These are phyloP conservation scores for Apiospora pterosperma DNA, from an alignment of 2,329 filamentous ascomycete genomes.

Conservation along the genomic window DNA sequence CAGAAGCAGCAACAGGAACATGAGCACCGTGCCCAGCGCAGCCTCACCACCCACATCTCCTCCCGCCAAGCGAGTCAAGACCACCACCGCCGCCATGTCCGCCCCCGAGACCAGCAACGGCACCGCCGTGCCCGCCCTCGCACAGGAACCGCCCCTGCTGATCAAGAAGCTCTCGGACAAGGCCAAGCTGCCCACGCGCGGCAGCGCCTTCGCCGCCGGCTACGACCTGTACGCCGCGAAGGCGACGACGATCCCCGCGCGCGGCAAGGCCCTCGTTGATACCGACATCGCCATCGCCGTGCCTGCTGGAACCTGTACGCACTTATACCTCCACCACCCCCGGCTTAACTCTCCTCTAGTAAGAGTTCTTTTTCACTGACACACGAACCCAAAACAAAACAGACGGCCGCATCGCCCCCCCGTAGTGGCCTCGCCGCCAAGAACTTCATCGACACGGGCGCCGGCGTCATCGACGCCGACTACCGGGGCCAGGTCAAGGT, in stretches of 20 bases:
- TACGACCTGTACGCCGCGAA: constrained; percentile 88
- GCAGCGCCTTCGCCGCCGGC: constrained; percentile 84
- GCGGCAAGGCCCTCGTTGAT: constrained; percentile 82
- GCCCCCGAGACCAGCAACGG: constrained; percentile 13
- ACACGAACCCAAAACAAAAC: background rate
- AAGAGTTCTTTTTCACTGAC: background rate
- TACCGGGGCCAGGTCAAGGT: constrained; percentile 95
- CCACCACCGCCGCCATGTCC: constrained; percentile 34
- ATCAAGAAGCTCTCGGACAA: constrained; percentile 84
- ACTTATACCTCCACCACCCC: constrained; percentile 4
- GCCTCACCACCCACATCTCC: constrained; percentile 67
- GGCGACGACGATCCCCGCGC: constrained; percentile 71
- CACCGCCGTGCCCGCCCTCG: constrained; percentile 29
- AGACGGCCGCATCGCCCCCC: constrained; percentile 85
- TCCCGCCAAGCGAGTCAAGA: constrained; percentile 77
- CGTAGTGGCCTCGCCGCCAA: constrained; percentile 90
- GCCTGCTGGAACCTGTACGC: constrained; percentile 82
- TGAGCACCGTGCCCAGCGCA: constrained; percentile 12
- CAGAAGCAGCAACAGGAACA: background rate
- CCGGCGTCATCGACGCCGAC: constrained; percentile 96
- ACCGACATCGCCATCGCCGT: constrained; percentile 91
- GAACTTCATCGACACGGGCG: constrained; percentile 93
- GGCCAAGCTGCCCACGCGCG: constrained; percentile 81
- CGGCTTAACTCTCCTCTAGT: background rate
- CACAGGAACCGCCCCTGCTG: constrained; percentile 60